Conservation (phyloP, 305 asterid genomes). For the Fraxinus albicans region DNA sequence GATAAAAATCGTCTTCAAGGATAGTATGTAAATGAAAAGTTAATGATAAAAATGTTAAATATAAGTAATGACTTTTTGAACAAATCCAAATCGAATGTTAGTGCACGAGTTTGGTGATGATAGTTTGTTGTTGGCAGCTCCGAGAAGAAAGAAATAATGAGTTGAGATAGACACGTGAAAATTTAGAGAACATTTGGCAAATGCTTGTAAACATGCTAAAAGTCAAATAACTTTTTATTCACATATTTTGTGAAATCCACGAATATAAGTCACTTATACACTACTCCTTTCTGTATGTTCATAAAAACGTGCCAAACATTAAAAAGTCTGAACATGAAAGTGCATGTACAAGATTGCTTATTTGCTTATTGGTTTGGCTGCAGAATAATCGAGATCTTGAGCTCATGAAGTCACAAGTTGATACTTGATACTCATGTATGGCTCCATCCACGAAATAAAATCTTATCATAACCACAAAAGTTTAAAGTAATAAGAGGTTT, state of each 20-base stretch:
- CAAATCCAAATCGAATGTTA: slow-evolving; percentile 48
- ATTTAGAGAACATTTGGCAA: slow-evolving; percentile 33
- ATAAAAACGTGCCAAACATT: background rate
- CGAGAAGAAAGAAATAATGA: slow-evolving; percentile 76
- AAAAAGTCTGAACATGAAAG: slow-evolving; percentile 18
- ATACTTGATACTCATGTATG: slow-evolving; percentile 61
- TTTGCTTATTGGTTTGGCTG: slow-evolving; percentile 49
- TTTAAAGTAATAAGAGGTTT: background rate
- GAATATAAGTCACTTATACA: background rate
- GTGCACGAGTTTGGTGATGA: slow-evolving; percentile 88
- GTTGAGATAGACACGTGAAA: slow-evolving; percentile 81
- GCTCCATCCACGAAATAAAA: slow-evolving; percentile 38
- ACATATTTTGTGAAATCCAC: background rate
- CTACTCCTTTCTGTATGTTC: background rate
- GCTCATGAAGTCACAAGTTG: slow-evolving; percentile 92
- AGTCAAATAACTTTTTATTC: background rate
- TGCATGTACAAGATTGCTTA: slow-evolving; percentile 83
- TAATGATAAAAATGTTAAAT: background rate
- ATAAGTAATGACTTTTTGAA: slow-evolving; percentile 11
- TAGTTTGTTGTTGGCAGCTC: slow-evolving; percentile 68
- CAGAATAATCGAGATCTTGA: slow-evolving; percentile 61
- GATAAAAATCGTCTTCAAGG: background rate
- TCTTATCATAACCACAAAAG: background rate
- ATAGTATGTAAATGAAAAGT: too few relatives aligned
- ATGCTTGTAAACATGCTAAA: background rate